Evolutionary conservation across 345 rosid species (phyloP).

Genomic region (Laguncularia racemosa): DNA sequence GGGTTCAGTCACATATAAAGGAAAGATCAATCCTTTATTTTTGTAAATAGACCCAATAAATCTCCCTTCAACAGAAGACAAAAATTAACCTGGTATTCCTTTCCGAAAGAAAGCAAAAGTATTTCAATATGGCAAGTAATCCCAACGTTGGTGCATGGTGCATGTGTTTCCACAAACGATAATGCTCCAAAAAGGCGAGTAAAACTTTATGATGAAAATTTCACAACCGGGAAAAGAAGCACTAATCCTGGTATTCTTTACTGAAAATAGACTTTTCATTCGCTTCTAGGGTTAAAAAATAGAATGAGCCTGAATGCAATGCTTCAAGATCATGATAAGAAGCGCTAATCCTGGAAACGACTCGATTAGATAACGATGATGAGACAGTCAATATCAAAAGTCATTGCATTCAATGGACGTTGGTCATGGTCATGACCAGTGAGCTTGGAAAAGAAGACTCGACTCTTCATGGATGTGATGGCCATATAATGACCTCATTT

Average conservation of each 20-base stretch:
- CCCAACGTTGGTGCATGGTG: conserved; percentile 40
- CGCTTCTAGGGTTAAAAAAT: too few species aligned
- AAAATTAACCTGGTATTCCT: neutral
- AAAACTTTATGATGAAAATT: neutral
- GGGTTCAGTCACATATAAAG: too few species aligned
- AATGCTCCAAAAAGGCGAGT: conserved; percentile 4
- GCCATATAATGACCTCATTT: conserved; percentile 11
- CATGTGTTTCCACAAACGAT: conserved; percentile 52
- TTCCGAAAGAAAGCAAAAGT: conserved; percentile 3
- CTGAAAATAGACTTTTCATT: too few species aligned
- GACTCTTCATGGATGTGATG: neutral
- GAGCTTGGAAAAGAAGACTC: neutral
- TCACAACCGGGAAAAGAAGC: neutral
- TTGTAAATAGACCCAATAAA: conserved; percentile 11
- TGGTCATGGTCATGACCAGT: too few species aligned
- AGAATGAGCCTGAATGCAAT: too few species aligned
- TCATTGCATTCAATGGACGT: too few species aligned
- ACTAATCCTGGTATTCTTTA: too few species aligned
- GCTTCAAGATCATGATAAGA: too few species aligned
- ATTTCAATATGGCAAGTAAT: conserved; percentile 9
- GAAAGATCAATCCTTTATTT: too few species aligned
- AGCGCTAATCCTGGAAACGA: too few species aligned
- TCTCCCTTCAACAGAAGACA: conserved; percentile 8
- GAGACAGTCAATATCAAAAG: too few species aligned
- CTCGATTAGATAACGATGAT: too few species aligned